These are phyloP conservation scores for Platanthera zijinensis DNA, from an alignment of 106 monocot species.

Conservation along the genomic window DNA sequence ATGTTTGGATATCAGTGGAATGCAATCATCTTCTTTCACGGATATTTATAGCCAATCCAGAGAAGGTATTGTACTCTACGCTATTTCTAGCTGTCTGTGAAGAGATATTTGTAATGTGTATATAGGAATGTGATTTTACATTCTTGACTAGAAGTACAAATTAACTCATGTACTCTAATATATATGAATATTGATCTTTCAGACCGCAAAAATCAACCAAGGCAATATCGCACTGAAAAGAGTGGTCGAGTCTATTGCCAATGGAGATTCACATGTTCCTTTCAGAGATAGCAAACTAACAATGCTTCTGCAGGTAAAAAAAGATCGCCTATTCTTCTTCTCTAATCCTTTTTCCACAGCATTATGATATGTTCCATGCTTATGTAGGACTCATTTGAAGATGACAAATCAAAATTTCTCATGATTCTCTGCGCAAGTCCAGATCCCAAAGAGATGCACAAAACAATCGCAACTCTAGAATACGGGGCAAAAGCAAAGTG, in stretches of 20 bases:
- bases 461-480: constrained; percentile 86
- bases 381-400: constrained; percentile 88
- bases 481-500: constrained; percentile 99
- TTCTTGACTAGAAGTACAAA: not conserved
- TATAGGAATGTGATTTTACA: too few relatives aligned
- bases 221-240: constrained; percentile 89
- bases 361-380: not conserved
- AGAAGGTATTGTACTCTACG: too few relatives aligned
- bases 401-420: constrained; percentile 89
- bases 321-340: not conserved
- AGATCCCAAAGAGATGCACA: constrained; percentile 85
- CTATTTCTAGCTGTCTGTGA: too few relatives aligned
- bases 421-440: constrained; percentile 99
- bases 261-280: constrained; percentile 95
- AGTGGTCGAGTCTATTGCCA: constrained; percentile 96
- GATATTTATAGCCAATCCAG: too few relatives aligned
- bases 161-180: not conserved
- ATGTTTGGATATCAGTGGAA: too few relatives aligned
- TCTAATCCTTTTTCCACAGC: not conserved
- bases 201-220: constrained; percentile 98
- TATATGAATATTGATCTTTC: constrained; percentile 13
- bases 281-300: constrained; percentile 98
- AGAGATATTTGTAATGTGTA: too few relatives aligned
- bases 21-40: too few relatives aligned
- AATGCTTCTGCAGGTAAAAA: constrained; percentile 88